Base-by-base conservation (phyloP, 2,329 filamentous ascomycete species). In the Keithomyces neogunnii region DNA sequence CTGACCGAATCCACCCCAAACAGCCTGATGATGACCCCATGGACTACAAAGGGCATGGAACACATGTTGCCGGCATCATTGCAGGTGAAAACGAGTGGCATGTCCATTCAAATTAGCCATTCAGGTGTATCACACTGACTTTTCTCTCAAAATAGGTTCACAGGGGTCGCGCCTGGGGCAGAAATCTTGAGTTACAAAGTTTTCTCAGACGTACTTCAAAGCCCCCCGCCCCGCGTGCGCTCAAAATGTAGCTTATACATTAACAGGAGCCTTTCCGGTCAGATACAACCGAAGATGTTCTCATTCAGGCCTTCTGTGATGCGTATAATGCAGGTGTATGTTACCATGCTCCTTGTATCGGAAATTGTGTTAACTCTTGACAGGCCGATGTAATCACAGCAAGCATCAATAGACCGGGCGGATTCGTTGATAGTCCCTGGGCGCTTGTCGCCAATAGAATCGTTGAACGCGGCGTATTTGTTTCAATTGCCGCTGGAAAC, bases 401-500 rank as follows among this genome's bases (percentile, higher is more conserved):
- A 19, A 72, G 68, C 49, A 66, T 74, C 48, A 69, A 70, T 2
- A 55, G 60, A 3, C 60, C 65, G 1, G 62, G 65, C 43, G 73
- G 73, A 19, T 72, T 69, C 57, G 58, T 59, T 26, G 63, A 70
- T 36, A 71, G 72, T 36, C 69, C 70, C 6, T 73, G 68, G 72
- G 70, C 71, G 2, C 56, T 69, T 1, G 60, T 75, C 2, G 66
- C 70, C 7, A 68, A 64, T 30, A 65, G 69, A 4, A 63, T 75
- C 39, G 71, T 73, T 5, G 58, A 67, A 3, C 63, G 70, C 28
- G 76, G 77, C 6, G 66, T 79, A 1, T 70, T 77, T 7, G 69
- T 78, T 13, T 71, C 73, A 8, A 71, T 78, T 29, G 72, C 76
- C 2, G 75, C 73, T 4, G 77, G 77, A 11, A 81, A 81, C 50